phyloP scores from a whole-genome alignment of 108 stramenopile genomes.

The Cyclotella baltica region DNA sequence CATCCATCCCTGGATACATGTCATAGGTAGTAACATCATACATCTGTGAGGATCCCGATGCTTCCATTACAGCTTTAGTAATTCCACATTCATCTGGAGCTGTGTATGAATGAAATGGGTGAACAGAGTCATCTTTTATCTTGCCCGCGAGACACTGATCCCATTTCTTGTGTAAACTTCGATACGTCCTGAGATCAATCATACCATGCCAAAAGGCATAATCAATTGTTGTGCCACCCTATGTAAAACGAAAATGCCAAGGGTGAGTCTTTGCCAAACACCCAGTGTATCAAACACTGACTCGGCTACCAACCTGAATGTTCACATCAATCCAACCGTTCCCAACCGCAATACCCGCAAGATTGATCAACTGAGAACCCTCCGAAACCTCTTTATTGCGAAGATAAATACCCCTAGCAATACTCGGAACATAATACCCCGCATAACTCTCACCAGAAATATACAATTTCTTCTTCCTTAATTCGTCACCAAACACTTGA shows the following conservation, averaged over 20 bases:
- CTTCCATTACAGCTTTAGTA: conserved; percentile 56
- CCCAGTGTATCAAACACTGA: no score
- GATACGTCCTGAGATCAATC: conserved; percentile 64
- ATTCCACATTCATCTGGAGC: conserved; percentile 79
- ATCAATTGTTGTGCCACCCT: conserved; percentile 71
- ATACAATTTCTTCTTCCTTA: conserved; percentile 65
- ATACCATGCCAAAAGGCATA: conserved; percentile 83
- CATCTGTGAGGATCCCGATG: conserved; percentile 61
- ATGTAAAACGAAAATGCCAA: no score
- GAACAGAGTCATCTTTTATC: conserved; percentile 27
- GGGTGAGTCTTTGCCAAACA: neutral
- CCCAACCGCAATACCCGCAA: conserved; percentile 66
- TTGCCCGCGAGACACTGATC: conserved; percentile 52
- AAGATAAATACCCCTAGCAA: conserved; percentile 69
- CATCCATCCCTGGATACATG: conserved; percentile 39
- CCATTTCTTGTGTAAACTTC: conserved; percentile 57
- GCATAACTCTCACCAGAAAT: conserved; percentile 91
- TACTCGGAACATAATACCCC: conserved; percentile 80
- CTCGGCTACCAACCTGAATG: conserved; percentile 55
- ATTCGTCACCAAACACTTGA: conserved; percentile 60
- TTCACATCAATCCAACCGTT: conserved; percentile 79
- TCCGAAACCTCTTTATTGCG: conserved; percentile 38
- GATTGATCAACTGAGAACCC: conserved; percentile 35
- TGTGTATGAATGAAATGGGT: conserved; percentile 71
- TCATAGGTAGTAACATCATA: conserved; percentile 81